Conservation (phyloP, 1,284 basidiomycete genomes). For the Schizopora paradoxa region DNA sequence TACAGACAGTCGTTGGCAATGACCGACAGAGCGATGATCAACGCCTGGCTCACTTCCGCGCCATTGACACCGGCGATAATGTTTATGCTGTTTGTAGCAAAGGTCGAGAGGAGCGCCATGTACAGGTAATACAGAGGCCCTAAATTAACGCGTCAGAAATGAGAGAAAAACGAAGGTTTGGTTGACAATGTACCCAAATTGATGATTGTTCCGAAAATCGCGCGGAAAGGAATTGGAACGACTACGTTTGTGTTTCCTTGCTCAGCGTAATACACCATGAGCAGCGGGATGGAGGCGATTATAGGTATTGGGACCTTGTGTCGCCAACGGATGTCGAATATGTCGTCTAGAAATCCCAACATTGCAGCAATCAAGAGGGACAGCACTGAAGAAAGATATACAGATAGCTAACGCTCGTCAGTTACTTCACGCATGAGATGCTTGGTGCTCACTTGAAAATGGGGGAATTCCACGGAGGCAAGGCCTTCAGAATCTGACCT, state of each 20-base stretch:
- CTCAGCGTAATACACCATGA: conserved; percentile 96
- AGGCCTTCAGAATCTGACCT: conserved; percentile 55
- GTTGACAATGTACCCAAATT: conserved; percentile 66
- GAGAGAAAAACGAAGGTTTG: conserved; percentile 2
- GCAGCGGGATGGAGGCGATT: conserved; percentile 89
- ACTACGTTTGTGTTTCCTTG: conserved; percentile 93
- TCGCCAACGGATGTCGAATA: conserved; percentile 98
- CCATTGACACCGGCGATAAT: conserved; percentile 98
- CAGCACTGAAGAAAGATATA: conserved; percentile 89
- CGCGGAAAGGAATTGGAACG: conserved; percentile 76
- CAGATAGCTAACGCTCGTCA: conserved; percentile 56
- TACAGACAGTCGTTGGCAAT: conserved; percentile 91
- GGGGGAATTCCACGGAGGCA: conserved; percentile 71
- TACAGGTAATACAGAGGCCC: conserved; percentile 95
- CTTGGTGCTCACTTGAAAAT: conserved; percentile 64
- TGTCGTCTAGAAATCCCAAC: conserved; percentile 94
- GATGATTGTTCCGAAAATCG: conserved; percentile 71
- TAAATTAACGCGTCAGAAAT: conserved; percentile 26
- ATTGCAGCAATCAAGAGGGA: conserved; percentile 90
- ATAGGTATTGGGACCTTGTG: conserved; percentile 97
- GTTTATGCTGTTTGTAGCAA: conserved; percentile 98
- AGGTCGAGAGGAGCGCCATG: conserved; percentile 94
- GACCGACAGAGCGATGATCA: conserved; percentile 89
- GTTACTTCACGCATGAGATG: conserved; percentile 2
- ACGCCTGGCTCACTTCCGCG: conserved; percentile 88